Base-by-base conservation (phyloP, 208 protist species). In the Angomonas desouzai region DNA sequence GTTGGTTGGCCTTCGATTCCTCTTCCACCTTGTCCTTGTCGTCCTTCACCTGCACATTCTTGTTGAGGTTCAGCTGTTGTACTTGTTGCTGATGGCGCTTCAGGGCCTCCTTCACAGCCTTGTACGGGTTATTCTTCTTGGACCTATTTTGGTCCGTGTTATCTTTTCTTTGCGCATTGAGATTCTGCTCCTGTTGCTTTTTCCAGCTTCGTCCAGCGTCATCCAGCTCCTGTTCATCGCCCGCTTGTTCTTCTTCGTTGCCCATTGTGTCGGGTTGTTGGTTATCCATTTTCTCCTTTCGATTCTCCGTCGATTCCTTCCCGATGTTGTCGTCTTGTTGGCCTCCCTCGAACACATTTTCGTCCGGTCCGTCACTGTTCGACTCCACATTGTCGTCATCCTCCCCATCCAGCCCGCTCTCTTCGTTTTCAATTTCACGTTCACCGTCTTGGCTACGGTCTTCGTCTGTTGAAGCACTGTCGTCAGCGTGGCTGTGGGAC, bases 41-140 rank as follows among this genome's bases (percentile, higher is more conserved):
- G 40, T 90, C 78, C 58, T 85, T 77, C 18, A 92, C 70, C 22
- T 94, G 67, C 40, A 91, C 89, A 55, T 81, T 73, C 56, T 90
- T 48, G 72, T 85, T 83, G 16, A 93, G 78, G 64, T 91, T 84
- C 7, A 94, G 75, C 76, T 92, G 87, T 75, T 96, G 87, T 29
- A 70, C 62, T 45, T 89, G 75, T 13, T 77, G 83, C 36, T 89
- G 71, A 70, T 93, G 87, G 10, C 87, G 83, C 73, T 94, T 76
- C 40, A 96, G 56, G 11, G 90, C 87, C 63, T 96, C 91, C 72
- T 96, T 96, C 28, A 95, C 82, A 2, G 87, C 83, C 6, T 76
- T 74, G 70, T 93, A 94, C 32, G 80, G 92, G 60, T 92, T 96
- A 62, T 80, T 77, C 65, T 79, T 78, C 64, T 79, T 79, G 6